These are phyloP conservation scores for Kwoniella heveanensis DNA, from an alignment of 768 basidiomycete genomes.

Conservation along the genomic window DNA sequence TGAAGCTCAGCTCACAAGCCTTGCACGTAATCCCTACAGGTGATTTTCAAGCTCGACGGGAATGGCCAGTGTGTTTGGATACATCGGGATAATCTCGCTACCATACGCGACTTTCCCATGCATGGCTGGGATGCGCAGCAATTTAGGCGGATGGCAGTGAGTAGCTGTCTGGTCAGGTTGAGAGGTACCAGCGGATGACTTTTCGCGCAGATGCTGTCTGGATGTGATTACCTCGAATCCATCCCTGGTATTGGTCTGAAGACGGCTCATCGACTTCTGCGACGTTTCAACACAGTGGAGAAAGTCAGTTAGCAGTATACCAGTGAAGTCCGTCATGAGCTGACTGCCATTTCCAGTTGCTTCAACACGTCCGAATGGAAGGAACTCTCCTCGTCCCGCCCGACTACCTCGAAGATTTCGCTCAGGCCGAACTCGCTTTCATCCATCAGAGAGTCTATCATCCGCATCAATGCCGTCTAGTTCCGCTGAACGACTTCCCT, in stretches of 20 bases:
- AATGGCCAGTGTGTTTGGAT: conserved; percentile 59
- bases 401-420: conserved; percentile 73
- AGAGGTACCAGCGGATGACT: too few species aligned
- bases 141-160: conserved; percentile 82
- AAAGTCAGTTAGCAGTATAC: conserved; percentile 56
- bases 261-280: conserved; percentile 79
- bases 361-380: conserved; percentile 73
- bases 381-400: conserved; percentile 80
- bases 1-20: neutral
- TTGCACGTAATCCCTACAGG: conserved; percentile 24
- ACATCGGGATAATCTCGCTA: conserved; percentile 55
- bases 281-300: conserved; percentile 82
- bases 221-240: conserved; percentile 66
- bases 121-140: conserved; percentile 85
- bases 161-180: conserved; percentile 16
- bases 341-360: conserved; percentile 57
- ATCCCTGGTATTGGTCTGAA: conserved; percentile 91
- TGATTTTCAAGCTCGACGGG: conserved; percentile 84
- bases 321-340: neutral
- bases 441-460: conserved; percentile 90
- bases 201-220: conserved; percentile 53
- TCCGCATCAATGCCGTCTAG: conserved; percentile 66
- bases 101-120: conserved; percentile 69
- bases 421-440: conserved; percentile 86
- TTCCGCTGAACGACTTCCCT: conserved; percentile 69